Percentiles rank a stretch among this genome's conserved stretches.
Evolutionary conservation across 140 eudicot genomes (phyloP).

Genomic region (Erigeron philadelphicus): DNA sequence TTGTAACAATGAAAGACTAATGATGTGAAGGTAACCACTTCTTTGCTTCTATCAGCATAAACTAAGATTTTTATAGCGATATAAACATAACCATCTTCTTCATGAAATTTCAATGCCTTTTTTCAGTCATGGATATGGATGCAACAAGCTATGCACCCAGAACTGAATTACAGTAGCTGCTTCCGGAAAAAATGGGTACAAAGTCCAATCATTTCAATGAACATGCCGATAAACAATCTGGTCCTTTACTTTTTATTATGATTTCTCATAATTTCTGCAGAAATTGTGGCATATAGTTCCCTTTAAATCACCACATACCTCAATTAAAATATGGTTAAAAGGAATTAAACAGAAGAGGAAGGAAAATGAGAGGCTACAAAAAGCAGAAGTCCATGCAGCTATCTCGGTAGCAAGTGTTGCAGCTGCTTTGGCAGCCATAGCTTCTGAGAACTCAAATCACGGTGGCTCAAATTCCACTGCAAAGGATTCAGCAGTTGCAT

Average conservation of each 20-base stretch:
- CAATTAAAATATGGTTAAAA: conserved; percentile 82
- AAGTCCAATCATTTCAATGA: not conserved
- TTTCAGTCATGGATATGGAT: conserved; percentile 97
- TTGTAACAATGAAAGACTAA: conserved; percentile 57
- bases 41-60: conserved; percentile 1
- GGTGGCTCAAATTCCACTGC: conserved; percentile 29
- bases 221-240: not conserved
- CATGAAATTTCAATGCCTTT: not conserved
- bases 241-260: not conserved
- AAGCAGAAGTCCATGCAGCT: conserved; percentile 93
- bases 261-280: conserved; percentile 33
- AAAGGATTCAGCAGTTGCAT: conserved; percentile 62
- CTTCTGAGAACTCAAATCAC: conserved; percentile 50
- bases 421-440: conserved; percentile 88
- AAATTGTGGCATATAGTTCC: conserved; percentile 62
- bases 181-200: conserved; percentile 76
- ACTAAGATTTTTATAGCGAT: too few relatives aligned
- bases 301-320: conserved; percentile 40
- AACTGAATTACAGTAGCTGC: conserved; percentile 67
- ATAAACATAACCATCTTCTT: too few relatives aligned
- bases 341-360: conserved; percentile 73
- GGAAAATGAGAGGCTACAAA: conserved; percentile 73
- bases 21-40: conserved; percentile 70
- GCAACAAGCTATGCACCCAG: conserved; percentile 99
- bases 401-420: conserved; percentile 90